Evolutionary conservation across 495 filamentous ascomycete species (phyloP), one percentile per base, ranked within the genome.

Genomic region (Tricharina praecox): DNA sequence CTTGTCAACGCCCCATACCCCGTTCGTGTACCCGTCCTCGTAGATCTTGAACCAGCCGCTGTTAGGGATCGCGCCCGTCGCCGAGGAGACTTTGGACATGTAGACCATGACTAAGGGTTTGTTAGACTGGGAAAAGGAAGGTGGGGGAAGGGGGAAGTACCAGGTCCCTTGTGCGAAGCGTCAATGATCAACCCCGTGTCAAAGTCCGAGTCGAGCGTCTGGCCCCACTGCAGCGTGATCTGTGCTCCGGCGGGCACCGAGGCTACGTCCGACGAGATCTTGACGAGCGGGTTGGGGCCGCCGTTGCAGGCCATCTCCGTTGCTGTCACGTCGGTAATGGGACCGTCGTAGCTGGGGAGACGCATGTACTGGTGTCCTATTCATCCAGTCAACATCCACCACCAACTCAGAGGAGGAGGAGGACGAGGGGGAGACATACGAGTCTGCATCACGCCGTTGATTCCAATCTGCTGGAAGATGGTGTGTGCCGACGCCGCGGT

Each of bases 251-350:
- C 55, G 3, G 54, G 44, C 19, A 58, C 49, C 13, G 53, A 49
- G 19, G 53, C 53, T 32, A 58, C 55, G 7, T 56, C 52, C 4
- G 16, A 10, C 9, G 55, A 58, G 21, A 58, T 21, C 28, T 45
- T 36, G 3, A 53, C 45, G 38, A 58, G 26, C 3, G 72, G 71
- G 61, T 75, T 74, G 26, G 72, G 68, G 7, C 64, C 61, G 16
- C 72, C 72, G 52, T 75, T 74, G 63, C 72, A 74, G 35, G 69
- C 69, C 23, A 74, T 59, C 25, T 67, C 61, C 49, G 65, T 61
- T 18, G 68, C 66, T 10, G 63, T 64, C 21, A 74, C 72, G 44
- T 75, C 68, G 18, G 62, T 67, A 51, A 74, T 73, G 13, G 71
- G 72, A 38, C 63, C 68, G 42, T 70, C 67, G 30, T 70, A 70